Evolutionary conservation across 1,284 basidiomycete genomes (phyloP), one percentile per base, ranked within the genome.

Genomic region (Golubevia pallescens): DNA sequence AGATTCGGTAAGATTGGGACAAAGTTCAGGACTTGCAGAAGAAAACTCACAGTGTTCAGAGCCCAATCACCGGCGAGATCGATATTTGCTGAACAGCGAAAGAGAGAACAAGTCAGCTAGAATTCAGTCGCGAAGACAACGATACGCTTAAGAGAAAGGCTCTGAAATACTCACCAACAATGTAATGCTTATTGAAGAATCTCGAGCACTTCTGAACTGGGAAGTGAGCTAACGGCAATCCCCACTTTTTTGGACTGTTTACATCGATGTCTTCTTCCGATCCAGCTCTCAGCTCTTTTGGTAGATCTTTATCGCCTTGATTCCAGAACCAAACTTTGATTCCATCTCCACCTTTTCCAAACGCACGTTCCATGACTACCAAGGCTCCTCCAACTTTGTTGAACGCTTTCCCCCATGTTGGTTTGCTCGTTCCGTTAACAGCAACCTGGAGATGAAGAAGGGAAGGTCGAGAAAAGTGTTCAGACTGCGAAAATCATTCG

Each of bases 311-410:
- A 51, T 38, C 42, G 58, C 61, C 61, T 52, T 69, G 67, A 55
- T 74, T 66, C 66, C 74, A 85, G 69, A 75, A 77, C 80, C 80
- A 85, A 51, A 83, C 75, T 7, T 76, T 70, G 23, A 85, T 67
- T 51, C 82, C 82, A 20, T 69, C 69, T 23, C 82, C 82, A 1
- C 68, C 69, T 4, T 69, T 58, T n/a, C 76, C 74, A 23, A 85
- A 67, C 56, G 71, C 71, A 16, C 82, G 72, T 42, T 81, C 78
- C 78, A 84, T 81, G 3, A 81, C 82, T 24, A 80, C 73, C 52
- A 77, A 55, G 8, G 77, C 82, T 7, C 82, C 82, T 4, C 74
- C 73, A 23, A 73, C 72, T 5, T 60, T 52, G 69, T 85, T 85
- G 55, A 84, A 61, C 0, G 65, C 42, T 1, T 55, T 16, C 8